Evolutionary conservation across 768 basidiomycete species (phyloP).

Genomic region (Tulasnella sp.): DNA sequence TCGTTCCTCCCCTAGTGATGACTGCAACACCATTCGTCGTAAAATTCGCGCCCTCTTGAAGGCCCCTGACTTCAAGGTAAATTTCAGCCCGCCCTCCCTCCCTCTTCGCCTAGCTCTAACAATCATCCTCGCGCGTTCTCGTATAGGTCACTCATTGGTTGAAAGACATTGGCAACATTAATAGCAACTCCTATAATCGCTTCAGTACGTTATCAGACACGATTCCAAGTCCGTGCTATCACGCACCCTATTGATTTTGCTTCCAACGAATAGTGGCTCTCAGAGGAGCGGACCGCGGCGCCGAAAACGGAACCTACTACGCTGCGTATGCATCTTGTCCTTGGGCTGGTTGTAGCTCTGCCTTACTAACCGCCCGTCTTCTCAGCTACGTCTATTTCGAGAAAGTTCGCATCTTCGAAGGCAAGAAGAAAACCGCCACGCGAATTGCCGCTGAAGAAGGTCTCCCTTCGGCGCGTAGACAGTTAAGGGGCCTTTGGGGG

Average conservation of each 20-base stretch:
- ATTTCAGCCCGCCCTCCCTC: neutral
- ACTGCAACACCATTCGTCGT: slow-evolving; percentile 48
- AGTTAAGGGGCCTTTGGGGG: neutral
- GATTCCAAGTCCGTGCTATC: neutral
- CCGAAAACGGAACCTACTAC: slow-evolving; percentile 47
- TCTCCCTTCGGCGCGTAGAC: neutral
- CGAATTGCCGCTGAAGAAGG: slow-evolving; percentile 40
- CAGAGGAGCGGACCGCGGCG: slow-evolving; percentile 44
- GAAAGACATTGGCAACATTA: slow-evolving; percentile 47
- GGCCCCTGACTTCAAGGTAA: slow-evolving; percentile 46
- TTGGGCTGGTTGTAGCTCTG: neutral
- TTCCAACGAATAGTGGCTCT: slow-evolving; percentile 41
- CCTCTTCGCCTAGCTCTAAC: too few relatives aligned
- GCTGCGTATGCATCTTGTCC: slow-evolving; percentile 41
- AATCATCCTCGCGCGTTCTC: neutral
- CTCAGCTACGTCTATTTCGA: slow-evolving; percentile 50
- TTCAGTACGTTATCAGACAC: slow-evolving; percentile 42
- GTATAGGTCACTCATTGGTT: slow-evolving; percentile 47
- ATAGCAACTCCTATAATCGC: slow-evolving; percentile 46
- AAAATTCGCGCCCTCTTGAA: slow-evolving; percentile 47
- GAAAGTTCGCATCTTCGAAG: slow-evolving; percentile 46
- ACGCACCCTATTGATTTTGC: neutral
- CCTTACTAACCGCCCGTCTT: neutral
- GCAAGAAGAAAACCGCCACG: slow-evolving; percentile 49
- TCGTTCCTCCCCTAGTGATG: slow-evolving; percentile 39